phyloP scores from a whole-genome alignment of 768 basidiomycete genomes.

The Hypholoma sublateritium region DNA sequence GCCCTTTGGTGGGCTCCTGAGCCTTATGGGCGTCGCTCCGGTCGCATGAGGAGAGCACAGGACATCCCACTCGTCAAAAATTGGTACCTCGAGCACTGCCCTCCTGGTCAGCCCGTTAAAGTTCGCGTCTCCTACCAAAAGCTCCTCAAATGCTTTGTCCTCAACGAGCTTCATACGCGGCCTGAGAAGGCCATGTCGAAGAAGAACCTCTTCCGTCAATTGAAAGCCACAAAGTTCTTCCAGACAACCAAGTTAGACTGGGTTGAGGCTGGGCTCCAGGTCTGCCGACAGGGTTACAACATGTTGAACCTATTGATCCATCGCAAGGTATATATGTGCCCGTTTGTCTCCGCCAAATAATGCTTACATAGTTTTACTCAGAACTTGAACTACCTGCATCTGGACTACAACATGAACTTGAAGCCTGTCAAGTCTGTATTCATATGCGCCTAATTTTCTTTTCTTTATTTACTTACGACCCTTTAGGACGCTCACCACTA shows the following conservation, averaged over 20 bases:
- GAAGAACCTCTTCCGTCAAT: conserved; percentile 93
- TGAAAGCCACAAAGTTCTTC: conserved; percentile 99
- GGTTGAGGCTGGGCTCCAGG: conserved; percentile 98
- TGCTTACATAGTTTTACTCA: conserved; percentile 25
- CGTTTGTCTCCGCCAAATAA: neutral
- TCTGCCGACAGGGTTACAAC: conserved; percentile 98
- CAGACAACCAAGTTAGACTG: conserved; percentile 97
- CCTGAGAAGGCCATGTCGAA: conserved; percentile 97
- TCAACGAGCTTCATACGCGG: conserved; percentile 89
- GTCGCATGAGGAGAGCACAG: conserved; percentile 90
- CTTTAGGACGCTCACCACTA: conserved; percentile 90
- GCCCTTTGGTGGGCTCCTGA: conserved; percentile 99
- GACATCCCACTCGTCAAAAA: conserved; percentile 96
- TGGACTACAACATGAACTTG: conserved; percentile 98
- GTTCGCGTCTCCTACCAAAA: conserved; percentile 99
- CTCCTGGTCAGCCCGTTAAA: conserved; percentile 94
- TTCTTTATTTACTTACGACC: conserved; percentile 4
- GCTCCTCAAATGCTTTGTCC: conserved; percentile 90
- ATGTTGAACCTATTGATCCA: conserved; percentile 99
- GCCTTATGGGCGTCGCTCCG: conserved; percentile 91
- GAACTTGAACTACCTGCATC: conserved; percentile 91
- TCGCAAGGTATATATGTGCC: conserved; percentile 67
- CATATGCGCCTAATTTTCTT: no score
- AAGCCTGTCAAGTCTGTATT: conserved; percentile 82
- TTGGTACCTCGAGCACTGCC: conserved; percentile 99